Percentiles rank a stretch among this genome's conserved stretches.
These are phyloP conservation scores for Fusarium buxicola DNA, from an alignment of 2,329 filamentous ascomycete genomes.

Conservation along the genomic window DNA sequence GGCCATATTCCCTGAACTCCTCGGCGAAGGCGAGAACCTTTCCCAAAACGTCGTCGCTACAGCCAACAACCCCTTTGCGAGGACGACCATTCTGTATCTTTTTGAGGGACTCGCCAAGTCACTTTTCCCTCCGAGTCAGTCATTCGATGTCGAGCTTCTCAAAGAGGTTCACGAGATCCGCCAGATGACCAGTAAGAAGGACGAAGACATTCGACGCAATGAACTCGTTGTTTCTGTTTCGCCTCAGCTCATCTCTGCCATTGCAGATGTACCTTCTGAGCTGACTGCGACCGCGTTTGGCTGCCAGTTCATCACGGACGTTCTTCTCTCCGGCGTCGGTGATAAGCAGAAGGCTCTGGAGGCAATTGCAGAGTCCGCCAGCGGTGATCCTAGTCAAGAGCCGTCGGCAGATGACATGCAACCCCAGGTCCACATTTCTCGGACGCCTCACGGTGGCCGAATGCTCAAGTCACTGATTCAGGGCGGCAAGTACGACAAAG, in stretches of 20 bases:
- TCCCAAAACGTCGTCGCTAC: conserved; percentile 73
- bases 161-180: conserved; percentile 83
- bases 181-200: conserved; percentile 91
- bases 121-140: conserved; percentile 71
- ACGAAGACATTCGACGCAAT: conserved; percentile 77
- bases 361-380: conserved; percentile 74
- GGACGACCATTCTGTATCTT: conserved; percentile 81
- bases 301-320: conserved; percentile 86
- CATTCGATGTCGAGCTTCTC: conserved; percentile 76
- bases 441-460: conserved; percentile 74
- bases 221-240: conserved; percentile 83
- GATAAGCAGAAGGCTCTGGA: conserved; percentile 81
- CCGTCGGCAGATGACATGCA: conserved; percentile 56
- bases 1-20: conserved; percentile 85
- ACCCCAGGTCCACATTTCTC: conserved; percentile 66
- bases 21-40: conserved; percentile 76
- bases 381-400: conserved; percentile 62
- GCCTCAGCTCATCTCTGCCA: conserved; percentile 78
- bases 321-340: conserved; percentile 79
- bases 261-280: conserved; percentile 74
- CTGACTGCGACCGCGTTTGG: conserved; percentile 83
- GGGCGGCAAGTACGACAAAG: conserved; percentile 86
- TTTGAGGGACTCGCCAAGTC: conserved; percentile 75
- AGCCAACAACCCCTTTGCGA: conserved; percentile 73
- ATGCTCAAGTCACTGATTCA: conserved; percentile 93